These are phyloP conservation scores for Thuidium tamariscinum DNA, from an alignment of 225 moss, liverwort and hornwort genomes.

Conservation along the genomic window DNA sequence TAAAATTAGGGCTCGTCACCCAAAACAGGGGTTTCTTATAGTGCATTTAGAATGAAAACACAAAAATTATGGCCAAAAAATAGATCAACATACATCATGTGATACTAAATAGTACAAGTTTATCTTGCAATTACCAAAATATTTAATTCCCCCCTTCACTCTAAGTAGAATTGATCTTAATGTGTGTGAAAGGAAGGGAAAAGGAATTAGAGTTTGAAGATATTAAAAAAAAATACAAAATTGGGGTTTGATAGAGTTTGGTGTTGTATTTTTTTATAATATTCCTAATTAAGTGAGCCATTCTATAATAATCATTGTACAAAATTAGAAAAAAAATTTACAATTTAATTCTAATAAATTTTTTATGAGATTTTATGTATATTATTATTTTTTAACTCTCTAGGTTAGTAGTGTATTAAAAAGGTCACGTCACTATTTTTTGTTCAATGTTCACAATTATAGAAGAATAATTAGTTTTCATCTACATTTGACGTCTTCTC, in stretches of 20 bases:
- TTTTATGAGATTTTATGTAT: fast-evolving
- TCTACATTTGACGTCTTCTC: background rate
- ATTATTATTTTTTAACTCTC: too few species aligned
- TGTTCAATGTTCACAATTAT: background rate
- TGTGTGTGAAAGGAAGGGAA: fast-evolving
- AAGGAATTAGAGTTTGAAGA: fast-evolving
- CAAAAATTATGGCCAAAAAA: too few species aligned
- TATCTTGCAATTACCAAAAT: too few species aligned
- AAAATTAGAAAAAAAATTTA: fast-evolving
- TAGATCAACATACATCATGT: too few species aligned
- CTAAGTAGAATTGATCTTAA: background rate
- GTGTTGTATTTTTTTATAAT: background rate
- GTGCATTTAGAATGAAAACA: too few species aligned
- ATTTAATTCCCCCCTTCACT: fast-evolving
- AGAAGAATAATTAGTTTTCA: background rate
- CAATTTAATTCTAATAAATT: background rate
- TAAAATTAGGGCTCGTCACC: too few species aligned
- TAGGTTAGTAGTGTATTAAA: too few species aligned
- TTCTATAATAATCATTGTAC: fast-evolving
- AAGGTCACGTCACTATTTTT: background rate
- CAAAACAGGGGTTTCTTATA: too few species aligned
- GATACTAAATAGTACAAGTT: too few species aligned
- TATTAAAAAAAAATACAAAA: background rate
- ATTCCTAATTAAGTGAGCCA: background rate
- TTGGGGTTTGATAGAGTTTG: fast-evolving